Conservation (phyloP, 2,329 filamentous ascomycete species). For the Epichloe bromicola region DNA sequence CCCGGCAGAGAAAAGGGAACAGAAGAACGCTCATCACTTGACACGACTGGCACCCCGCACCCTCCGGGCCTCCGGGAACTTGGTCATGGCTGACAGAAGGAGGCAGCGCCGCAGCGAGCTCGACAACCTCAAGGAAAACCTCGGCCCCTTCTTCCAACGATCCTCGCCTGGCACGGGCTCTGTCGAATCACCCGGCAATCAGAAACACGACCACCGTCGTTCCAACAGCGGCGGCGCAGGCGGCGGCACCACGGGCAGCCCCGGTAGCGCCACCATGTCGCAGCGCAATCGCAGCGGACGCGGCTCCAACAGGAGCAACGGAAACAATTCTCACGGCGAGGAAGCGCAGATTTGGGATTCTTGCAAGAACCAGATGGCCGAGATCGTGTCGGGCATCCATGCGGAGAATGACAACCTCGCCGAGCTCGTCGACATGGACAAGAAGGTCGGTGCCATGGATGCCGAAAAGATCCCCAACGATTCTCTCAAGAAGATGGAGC, state of each 20-base stretch:
- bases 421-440: conserved; percentile 27
- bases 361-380: conserved; percentile 25
- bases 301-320: conserved; percentile 31
- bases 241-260: not conserved
- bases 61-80: not conserved
- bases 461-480: conserved; percentile 23
- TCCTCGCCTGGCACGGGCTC: conserved; percentile 10
- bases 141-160: conserved; percentile 20
- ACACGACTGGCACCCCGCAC: not conserved
- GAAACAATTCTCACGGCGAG: conserved; percentile 26
- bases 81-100: conserved; percentile 21
- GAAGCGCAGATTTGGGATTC: conserved; percentile 31
- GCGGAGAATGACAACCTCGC: conserved; percentile 28
- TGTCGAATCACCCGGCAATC: conserved; percentile 6
- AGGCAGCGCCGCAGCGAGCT: conserved; percentile 20
- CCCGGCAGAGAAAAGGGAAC: too few relatives aligned
- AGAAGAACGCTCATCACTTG: not conserved
- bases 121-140: conserved; percentile 21
- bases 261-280: conserved; percentile 20
- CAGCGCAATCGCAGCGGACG: conserved; percentile 32
- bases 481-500: conserved; percentile 29
- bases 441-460: conserved; percentile 26
- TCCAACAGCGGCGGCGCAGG: conserved; percentile 7
- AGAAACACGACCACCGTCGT: conserved; percentile 3
- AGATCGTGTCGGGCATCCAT: conserved; percentile 28